These are phyloP conservation scores for Skeletonema potamos DNA, from an alignment of 108 stramenopile genomes.

Conservation along the genomic window DNA sequence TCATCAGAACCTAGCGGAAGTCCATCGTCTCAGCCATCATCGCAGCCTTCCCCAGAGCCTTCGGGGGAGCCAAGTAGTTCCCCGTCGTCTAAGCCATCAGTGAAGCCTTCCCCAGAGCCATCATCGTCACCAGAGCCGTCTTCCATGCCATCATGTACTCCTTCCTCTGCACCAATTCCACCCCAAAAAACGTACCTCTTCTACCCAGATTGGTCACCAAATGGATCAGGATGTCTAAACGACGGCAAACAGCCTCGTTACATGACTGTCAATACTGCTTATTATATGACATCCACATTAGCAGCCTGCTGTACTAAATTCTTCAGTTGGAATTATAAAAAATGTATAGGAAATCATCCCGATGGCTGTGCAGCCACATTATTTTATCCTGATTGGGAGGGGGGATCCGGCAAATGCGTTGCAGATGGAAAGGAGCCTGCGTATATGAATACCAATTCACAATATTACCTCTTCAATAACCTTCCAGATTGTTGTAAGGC, in stretches of 20 bases:
- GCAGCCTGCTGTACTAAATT: neutral
- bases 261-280: neutral
- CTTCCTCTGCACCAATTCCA: neutral
- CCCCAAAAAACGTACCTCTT: neutral
- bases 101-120: neutral
- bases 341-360: neutral
- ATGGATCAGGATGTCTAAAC: neutral
- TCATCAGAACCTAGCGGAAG: neutral
- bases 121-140: neutral
- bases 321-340: neutral
- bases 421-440: neutral
- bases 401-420: neutral
- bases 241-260: neutral
- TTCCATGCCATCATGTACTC: neutral
- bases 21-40: neutral
- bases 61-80: neutral
- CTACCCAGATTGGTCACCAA: neutral
- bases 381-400: neutral
- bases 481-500: neutral
- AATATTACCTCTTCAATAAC: neutral
- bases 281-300: neutral
- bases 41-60: neutral
- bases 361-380: neutral
- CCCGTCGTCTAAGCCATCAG: neutral
- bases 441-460: neutral